Base-by-base conservation (phyloP, 2,329 filamentous ascomycete species). In the Penicillium sp. region DNA sequence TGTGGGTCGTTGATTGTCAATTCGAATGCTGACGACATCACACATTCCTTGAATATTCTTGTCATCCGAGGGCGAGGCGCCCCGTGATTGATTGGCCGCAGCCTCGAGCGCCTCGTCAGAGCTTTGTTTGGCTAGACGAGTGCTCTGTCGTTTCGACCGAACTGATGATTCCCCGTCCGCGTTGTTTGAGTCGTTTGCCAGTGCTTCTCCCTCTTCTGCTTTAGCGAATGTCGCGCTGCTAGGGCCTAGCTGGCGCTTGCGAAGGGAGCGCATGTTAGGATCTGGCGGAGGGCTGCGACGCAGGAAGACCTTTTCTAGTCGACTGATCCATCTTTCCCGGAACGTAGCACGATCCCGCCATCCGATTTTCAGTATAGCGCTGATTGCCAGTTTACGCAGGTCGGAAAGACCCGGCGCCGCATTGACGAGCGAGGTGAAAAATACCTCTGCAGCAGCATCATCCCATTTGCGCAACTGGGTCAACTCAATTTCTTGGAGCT, bases 291-390 rank as follows among this genome's bases (percentile, higher is more conserved):
- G 13, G 32, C 66, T 67, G n/a, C 56, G 65, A 34, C 76, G 66
- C 14, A 77, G 62, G 48, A 79, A 80, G 1, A 73, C 68, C 11
- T 77, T 79, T 51, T 85, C 82, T 48, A 97, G 77, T 58, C 81
- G 86, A n/a, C 82, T 79, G 46, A 86, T 86, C 90, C 92, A 96
- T 59, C 84, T 83, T 60, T 88, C 85, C 38, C 92, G 84, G 65
- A 97, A 87, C n/a, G 82, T 81, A 16, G 89, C 89, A 40, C 93
- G 85, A 67, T 91, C 85, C 57, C 91, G 87, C 90, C 92, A 96
- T 10, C 80, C 79, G 24, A 88, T 86, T 65, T 92, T 85, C 45
- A 97, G 78, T 71, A 91, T 93, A 1, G 88, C 87, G 64, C 88
- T 89, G 60, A 97, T 83, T 1, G 83, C 80, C 10, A 97, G 76